Conservation (phyloP, 192 early-diverging fungal genomes). For the Backusella westeae region DNA sequence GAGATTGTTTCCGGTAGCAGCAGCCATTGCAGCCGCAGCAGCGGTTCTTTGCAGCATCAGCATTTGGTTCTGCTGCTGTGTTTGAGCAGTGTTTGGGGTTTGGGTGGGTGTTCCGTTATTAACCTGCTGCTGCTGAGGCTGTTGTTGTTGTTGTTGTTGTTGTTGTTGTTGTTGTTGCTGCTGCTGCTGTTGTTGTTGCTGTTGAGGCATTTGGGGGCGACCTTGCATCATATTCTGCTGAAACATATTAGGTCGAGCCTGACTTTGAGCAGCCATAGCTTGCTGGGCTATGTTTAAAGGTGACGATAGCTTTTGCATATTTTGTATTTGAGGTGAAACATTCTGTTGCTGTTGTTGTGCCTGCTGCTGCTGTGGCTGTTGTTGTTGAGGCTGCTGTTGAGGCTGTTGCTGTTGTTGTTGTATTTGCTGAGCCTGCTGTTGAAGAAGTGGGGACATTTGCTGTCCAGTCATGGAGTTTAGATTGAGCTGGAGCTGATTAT, state of each 20-base stretch:
- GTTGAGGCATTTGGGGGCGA: slow-evolving; percentile 14
- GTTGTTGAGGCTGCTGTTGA: slow-evolving; percentile 5
- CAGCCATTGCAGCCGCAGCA: not conserved
- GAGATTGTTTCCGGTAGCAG: not conserved
- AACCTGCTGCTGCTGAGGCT: not conserved
- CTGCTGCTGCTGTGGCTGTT: not conserved
- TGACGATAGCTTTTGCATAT: slow-evolving; percentile 17
- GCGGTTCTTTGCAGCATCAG: slow-evolving; percentile 18
- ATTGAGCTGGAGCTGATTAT: slow-evolving; percentile 16
- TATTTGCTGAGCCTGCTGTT: slow-evolving; percentile 12
- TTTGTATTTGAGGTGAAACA: slow-evolving; percentile 12
- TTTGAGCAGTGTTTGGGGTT: not conserved
- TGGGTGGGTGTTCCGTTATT: not conserved
- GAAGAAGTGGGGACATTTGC: slow-evolving; percentile 2
- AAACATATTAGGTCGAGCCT: slow-evolving; percentile 10
- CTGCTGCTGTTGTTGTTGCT: not conserved
- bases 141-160: not conserved
- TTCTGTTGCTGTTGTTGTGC: slow-evolving; percentile 11
- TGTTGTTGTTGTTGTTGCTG: not conserved
- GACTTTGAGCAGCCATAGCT: slow-evolving; percentile 27
- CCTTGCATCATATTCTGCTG: slow-evolving; percentile 25
- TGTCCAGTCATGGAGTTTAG: not conserved
- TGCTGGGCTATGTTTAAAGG: slow-evolving; percentile 16
- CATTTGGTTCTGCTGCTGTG: slow-evolving; percentile 5
- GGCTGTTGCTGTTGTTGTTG: slow-evolving; percentile 13